These are phyloP conservation scores for Chrysoporthe puriensis DNA, from an alignment of 2,329 filamentous ascomycete species.

Conservation along the genomic window DNA sequence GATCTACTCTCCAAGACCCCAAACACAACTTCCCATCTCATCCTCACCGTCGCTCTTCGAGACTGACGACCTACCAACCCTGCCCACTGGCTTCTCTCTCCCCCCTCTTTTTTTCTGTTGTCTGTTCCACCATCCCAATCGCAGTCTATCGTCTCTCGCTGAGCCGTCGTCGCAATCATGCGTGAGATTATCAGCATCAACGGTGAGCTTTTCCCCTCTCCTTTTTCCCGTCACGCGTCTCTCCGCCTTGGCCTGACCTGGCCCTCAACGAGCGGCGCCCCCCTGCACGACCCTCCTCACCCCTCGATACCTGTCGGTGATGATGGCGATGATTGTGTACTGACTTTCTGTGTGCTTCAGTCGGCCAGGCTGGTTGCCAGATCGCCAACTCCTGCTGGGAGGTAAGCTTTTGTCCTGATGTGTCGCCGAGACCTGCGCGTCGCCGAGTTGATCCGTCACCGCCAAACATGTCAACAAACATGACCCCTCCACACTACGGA, in stretches of 20 bases:
- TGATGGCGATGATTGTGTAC: constrained; percentile 38
- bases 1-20: constrained; percentile 14
- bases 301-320: constrained; percentile 20
- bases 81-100: constrained; percentile 19
- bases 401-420: constrained; percentile 64
- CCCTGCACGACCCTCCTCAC: constrained; percentile 30
- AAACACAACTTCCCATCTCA: constrained; percentile 26
- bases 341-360: constrained; percentile 64
- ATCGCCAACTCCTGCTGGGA: constrained; percentile 99
- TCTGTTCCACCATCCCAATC: constrained; percentile 38
- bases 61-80: constrained; percentile 30
- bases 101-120: constrained; percentile 38
- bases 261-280: constrained; percentile 48
- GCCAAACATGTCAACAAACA: constrained; percentile 29
- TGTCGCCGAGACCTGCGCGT: constrained; percentile 16
- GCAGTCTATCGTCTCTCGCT: constrained; percentile 26
- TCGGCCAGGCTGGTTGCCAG: constrained; percentile 99
- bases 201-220: constrained; percentile 63
- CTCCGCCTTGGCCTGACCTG: constrained; percentile 39
- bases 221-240: constrained; percentile 35
- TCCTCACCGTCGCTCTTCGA: constrained; percentile 31
- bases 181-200: constrained; percentile 99
- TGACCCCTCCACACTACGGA: constrained; percentile 11
- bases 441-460: constrained; percentile 18
- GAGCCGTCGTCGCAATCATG: constrained; percentile 66